Percentiles rank a stretch among this genome's conserved stretches.
phyloP scores from a whole-genome alignment of 2,329 filamentous ascomycete genomes.

The Ophiostoma ulmi region DNA sequence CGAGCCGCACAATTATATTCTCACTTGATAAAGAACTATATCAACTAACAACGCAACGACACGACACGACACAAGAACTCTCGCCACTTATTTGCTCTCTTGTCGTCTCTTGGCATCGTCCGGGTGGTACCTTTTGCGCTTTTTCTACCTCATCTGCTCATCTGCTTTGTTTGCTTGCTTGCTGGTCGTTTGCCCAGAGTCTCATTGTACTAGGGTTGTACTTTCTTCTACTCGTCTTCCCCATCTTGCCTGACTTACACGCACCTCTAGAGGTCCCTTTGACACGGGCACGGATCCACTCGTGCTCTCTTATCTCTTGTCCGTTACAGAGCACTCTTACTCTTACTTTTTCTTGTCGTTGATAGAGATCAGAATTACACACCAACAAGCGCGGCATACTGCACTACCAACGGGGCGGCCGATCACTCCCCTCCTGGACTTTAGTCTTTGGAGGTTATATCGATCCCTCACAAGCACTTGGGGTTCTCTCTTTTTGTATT shows the following conservation, averaged over 20 bases:
- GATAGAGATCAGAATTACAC: background rate
- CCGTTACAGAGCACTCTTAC: conserved; percentile 14
- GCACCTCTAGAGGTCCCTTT: background rate
- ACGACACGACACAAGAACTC: too few species aligned
- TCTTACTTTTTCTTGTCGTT: conserved; percentile 7
- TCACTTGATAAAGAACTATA: too few species aligned
- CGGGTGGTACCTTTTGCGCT: background rate
- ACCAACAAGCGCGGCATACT: background rate
- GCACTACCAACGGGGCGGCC: background rate
- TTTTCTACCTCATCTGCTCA: background rate
- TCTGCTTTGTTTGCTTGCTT: background rate
- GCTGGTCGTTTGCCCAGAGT: conserved; percentile 2
- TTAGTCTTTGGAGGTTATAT: background rate
- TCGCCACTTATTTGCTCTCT: background rate
- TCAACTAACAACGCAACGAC: background rate
- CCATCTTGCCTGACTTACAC: conserved; percentile 7
- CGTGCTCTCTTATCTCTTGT: conserved; percentile 10
- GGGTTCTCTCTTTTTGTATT: background rate
- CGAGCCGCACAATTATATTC: too few species aligned
- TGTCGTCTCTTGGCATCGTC: background rate
- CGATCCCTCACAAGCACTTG: background rate
- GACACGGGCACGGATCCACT: conserved; percentile 6
- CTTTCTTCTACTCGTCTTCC: conserved; percentile 8
- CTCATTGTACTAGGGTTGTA: background rate
- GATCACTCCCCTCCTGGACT: background rate